A percentile compares a stretch with the other conserved stretches of the same genome.
Conservation (phyloP, 805 yeast genomes). For the Myxozyma vanderwaltii region DNA sequence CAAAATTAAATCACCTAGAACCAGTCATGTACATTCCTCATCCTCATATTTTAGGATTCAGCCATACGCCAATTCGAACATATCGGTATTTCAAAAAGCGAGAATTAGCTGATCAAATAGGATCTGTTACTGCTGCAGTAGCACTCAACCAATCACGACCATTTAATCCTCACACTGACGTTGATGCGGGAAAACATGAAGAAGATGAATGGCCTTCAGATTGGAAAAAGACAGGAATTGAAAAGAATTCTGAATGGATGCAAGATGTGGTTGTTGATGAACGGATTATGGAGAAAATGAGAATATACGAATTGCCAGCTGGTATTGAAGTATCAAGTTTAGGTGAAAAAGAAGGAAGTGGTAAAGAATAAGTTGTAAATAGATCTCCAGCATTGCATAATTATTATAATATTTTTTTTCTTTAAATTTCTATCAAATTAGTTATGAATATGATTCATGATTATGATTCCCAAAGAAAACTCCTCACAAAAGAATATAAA, state of each 20-base stretch:
- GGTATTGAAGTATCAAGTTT: too few relatives aligned
- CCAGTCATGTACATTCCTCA: slow-evolving; percentile 77
- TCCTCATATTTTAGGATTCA: slow-evolving; percentile 78
- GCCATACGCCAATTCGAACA: slow-evolving; percentile 72
- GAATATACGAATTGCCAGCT: slow-evolving; percentile 38
- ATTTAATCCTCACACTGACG: slow-evolving; percentile 50
- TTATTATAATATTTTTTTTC: too few relatives aligned
- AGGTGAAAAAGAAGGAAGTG: neutral
- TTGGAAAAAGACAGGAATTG: slow-evolving; percentile 79
- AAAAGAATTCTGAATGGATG: slow-evolving; percentile 84
- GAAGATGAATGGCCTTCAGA: slow-evolving; percentile 83
- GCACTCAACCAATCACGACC: slow-evolving; percentile 58
- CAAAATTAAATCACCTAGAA: slow-evolving; percentile 39
- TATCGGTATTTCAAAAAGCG: slow-evolving; percentile 78
- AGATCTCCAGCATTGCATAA: too few relatives aligned
- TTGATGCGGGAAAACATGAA: slow-evolving; percentile 55
- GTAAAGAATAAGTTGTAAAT: too few relatives aligned
- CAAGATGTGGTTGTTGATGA: slow-evolving; percentile 71
- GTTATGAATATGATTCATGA: too few relatives aligned
- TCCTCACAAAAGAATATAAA: too few relatives aligned
- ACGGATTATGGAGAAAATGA: slow-evolving; percentile 57
- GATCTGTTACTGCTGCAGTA: slow-evolving; percentile 56
- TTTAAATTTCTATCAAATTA: too few relatives aligned
- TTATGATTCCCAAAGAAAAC: too few relatives aligned
- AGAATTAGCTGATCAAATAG: slow-evolving; percentile 65